Conservation (phyloP, 257 asterid species). For the Lavandula angustifolia region DNA sequence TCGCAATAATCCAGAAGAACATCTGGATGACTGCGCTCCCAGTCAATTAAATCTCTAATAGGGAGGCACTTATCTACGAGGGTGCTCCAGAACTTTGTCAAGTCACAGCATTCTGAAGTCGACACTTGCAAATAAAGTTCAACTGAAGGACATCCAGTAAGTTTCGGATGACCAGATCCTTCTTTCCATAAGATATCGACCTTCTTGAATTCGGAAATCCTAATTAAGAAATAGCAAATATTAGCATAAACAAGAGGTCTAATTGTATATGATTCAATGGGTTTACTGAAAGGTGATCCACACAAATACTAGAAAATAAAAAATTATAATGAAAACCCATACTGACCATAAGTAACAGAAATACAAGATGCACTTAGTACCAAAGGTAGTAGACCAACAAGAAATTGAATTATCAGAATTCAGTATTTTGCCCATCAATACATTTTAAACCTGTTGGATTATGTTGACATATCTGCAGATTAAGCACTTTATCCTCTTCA, state of each 20-base stretch:
- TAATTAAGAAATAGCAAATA: slow-evolving; percentile 32
- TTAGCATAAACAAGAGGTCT: slow-evolving; percentile 24
- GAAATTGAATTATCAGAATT: background rate
- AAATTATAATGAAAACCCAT: background rate
- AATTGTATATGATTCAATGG: background rate
- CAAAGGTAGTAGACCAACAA: background rate
- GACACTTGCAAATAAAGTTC: slow-evolving; percentile 62
- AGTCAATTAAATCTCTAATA: slow-evolving; percentile 70
- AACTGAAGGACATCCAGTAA: slow-evolving; percentile 45
- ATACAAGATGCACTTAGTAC: slow-evolving; percentile 3
- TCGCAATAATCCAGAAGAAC: slow-evolving; percentile 60
- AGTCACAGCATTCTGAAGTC: slow-evolving; percentile 69
- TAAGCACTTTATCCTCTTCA: background rate
- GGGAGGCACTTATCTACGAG: slow-evolving; percentile 58
- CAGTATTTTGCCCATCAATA: slow-evolving; percentile 4
- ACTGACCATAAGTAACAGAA: background rate
- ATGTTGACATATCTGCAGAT: background rate
- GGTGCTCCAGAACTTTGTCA: slow-evolving; percentile 64
- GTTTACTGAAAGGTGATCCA: slow-evolving; percentile 2
- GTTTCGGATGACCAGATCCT: slow-evolving; percentile 40
- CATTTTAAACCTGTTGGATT: slow-evolving; percentile 1
- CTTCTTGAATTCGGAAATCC: slow-evolving; percentile 79
- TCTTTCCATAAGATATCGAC: slow-evolving; percentile 91
- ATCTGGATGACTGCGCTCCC: slow-evolving; percentile 95
- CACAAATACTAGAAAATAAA: background rate